Percentiles rank a stretch among this genome's conserved stretches.
Evolutionary conservation across 2,329 filamentous ascomycete species (phyloP).

Genomic region (Stagonosporopsis rhizophila): DNA sequence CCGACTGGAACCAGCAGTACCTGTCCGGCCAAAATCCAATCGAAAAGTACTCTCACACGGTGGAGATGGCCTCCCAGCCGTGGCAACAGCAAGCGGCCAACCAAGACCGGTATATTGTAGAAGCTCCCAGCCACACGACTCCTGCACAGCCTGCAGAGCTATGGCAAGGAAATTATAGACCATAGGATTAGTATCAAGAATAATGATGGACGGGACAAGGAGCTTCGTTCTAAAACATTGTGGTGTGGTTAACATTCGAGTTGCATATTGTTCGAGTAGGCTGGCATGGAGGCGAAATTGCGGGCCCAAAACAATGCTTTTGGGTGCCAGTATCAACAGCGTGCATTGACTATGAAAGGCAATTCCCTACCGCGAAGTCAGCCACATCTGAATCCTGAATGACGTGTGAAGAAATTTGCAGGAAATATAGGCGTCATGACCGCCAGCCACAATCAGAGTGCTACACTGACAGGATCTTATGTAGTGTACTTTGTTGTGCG

Average conservation of each 20-base stretch:
- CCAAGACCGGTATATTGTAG: slow-evolving; percentile 3
- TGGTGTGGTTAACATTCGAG: background rate
- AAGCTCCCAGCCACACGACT: slow-evolving; percentile 5
- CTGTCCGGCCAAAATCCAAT: slow-evolving; percentile 4
- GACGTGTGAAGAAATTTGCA: too few relatives aligned
- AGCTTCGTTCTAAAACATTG: background rate
- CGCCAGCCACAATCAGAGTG: too few relatives aligned
- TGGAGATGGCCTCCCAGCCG: background rate
- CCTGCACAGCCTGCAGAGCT: slow-evolving; percentile 10
- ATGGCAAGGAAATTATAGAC: slow-evolving; percentile 21
- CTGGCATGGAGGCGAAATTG: background rate
- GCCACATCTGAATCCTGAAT: too few relatives aligned
- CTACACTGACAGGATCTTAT: too few relatives aligned
- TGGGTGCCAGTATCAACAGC: fast-evolving
- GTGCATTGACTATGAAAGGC: background rate
- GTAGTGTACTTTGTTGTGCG: too few relatives aligned
- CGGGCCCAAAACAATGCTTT: background rate
- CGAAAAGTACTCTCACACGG: slow-evolving; percentile 6
- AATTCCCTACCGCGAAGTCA: background rate
- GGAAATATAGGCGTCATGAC: too few relatives aligned
- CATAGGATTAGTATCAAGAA: background rate
- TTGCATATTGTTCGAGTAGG: background rate
- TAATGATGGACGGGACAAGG: background rate
- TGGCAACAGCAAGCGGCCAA: background rate
- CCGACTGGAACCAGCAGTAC: slow-evolving; percentile 3